Evolutionary conservation across 2,329 filamentous ascomycete species (phyloP).

Genomic region (Podosphaera xanthii): DNA sequence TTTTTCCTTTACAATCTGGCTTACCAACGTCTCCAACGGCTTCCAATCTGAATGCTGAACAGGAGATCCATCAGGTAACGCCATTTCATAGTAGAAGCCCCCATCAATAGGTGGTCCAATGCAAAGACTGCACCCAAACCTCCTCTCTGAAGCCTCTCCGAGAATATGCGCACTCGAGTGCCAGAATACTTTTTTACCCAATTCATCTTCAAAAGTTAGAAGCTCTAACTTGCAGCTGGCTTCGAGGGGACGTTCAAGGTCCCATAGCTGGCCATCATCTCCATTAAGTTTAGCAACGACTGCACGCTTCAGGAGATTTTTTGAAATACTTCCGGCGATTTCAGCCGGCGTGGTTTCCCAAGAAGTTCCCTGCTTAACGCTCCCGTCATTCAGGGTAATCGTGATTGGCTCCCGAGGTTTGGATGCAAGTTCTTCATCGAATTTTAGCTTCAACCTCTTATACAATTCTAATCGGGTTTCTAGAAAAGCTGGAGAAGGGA

Average conservation of each 20-base stretch:
- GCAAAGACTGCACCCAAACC: constrained; percentile 78
- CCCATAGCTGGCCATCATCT: constrained; percentile 53
- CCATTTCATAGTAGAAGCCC: constrained; percentile 98
- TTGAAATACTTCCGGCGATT: constrained; percentile 60
- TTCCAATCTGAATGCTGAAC: constrained; percentile 65
- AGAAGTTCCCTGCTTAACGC: constrained; percentile 48
- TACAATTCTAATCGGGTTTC: constrained; percentile 69
- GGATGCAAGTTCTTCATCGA: constrained; percentile 50
- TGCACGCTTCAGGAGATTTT: constrained; percentile 63
- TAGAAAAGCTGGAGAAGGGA: constrained; percentile 49
- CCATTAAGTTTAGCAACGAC: constrained; percentile 74
- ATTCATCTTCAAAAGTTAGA: constrained; percentile 50
- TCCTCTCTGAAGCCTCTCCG: constrained; percentile 78
- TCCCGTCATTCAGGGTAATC: constrained; percentile 51
- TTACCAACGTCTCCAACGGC: constrained; percentile 57
- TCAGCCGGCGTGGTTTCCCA: constrained; percentile 79
- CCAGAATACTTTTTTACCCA: constrained; percentile 89
- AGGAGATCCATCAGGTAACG: constrained; percentile 42
- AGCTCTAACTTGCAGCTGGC: constrained; percentile 67
- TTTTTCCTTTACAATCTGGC: constrained; percentile 83
- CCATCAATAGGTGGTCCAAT: constrained; percentile 81
- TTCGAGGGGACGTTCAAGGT: constrained; percentile 76
- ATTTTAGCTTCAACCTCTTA: constrained; percentile 65
- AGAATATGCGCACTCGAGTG: constrained; percentile 88
- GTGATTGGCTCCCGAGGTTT: constrained; percentile 54